phyloP scores from a whole-genome alignment of 2,329 filamentous ascomycete species.

The Calonectria montana region DNA sequence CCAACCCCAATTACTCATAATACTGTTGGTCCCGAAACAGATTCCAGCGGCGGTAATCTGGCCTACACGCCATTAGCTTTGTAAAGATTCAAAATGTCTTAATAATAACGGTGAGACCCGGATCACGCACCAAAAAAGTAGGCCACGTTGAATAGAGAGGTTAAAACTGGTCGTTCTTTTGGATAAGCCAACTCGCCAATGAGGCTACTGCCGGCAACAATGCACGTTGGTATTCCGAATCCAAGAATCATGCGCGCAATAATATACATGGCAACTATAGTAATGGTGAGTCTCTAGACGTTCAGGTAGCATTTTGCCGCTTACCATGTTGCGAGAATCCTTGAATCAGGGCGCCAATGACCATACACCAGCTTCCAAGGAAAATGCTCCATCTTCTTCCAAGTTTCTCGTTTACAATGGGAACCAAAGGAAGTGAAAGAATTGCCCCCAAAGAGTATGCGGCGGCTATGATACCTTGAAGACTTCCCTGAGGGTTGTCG shows the following conservation, averaged over 20 bases:
- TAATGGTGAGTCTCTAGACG: not conserved
- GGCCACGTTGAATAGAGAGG: slow-evolving; percentile 52
- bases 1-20: slow-evolving; percentile 45
- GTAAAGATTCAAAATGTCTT: not conserved
- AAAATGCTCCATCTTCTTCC: slow-evolving; percentile 69
- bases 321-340: slow-evolving; percentile 60
- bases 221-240: slow-evolving; percentile 70
- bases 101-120: not conserved
- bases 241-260: slow-evolving; percentile 70
- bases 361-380: slow-evolving; percentile 64
- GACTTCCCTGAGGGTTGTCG: slow-evolving; percentile 4
- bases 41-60: slow-evolving; percentile 60
- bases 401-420: slow-evolving; percentile 64
- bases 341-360: slow-evolving; percentile 65
- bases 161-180: slow-evolving; percentile 67
- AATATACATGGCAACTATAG: slow-evolving; percentile 67
- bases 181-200: slow-evolving; percentile 71
- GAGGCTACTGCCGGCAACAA: slow-evolving; percentile 67
- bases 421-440: slow-evolving; percentile 67
- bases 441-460: slow-evolving; percentile 71
- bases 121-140: slow-evolving; percentile 60
- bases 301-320: slow-evolving; percentile 16
- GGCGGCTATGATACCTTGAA: slow-evolving; percentile 66
- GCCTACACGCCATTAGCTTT: not conserved
- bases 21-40: slow-evolving; percentile 56